These are phyloP conservation scores for Onygenales sp. DNA, from an alignment of 2,329 filamentous ascomycete genomes.

Conservation along the genomic window DNA sequence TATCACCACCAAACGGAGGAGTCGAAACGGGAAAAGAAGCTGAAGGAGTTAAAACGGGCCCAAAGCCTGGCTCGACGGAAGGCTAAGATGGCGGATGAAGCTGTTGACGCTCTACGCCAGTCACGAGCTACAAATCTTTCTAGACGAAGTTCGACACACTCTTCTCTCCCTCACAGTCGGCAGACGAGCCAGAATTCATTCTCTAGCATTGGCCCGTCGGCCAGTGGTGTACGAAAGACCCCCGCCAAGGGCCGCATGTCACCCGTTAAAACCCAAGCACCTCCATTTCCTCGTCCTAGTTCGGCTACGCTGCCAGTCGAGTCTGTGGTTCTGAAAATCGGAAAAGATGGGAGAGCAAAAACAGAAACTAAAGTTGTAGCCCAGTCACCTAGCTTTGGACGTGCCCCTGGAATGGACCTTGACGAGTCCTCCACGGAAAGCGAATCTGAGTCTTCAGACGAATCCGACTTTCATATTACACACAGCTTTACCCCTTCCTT, in stretches of 20 bases:
- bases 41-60: constrained; percentile 25
- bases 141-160: constrained; percentile 33
- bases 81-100: constrained; percentile 18
- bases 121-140: constrained; percentile 21
- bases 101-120: constrained; percentile 19
- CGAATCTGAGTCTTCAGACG: constrained; percentile 29
- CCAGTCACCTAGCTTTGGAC: constrained; percentile 18
- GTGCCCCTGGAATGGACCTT: constrained; percentile 29
- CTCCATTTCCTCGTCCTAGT: constrained; percentile 23
- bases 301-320: constrained; percentile 26
- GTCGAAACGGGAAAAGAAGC: constrained; percentile 30
- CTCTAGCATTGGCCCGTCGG: constrained; percentile 17
- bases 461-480: constrained; percentile 28
- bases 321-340: constrained; percentile 38
- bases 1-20: constrained; percentile 42
- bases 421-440: constrained; percentile 36
- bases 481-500: constrained; percentile 32
- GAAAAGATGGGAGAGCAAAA: constrained; percentile 39
- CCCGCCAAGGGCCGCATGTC: constrained; percentile 35
- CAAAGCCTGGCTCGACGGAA: constrained; percentile 20
- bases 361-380: constrained; percentile 33
- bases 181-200: constrained; percentile 19
- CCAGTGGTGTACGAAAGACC: constrained; percentile 30
- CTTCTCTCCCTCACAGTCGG: constrained; percentile 18
- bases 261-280: constrained; percentile 28